Base-by-base conservation (phyloP, 371 early-diverging fungal genomes). In the Funneliformis caledonium region DNA sequence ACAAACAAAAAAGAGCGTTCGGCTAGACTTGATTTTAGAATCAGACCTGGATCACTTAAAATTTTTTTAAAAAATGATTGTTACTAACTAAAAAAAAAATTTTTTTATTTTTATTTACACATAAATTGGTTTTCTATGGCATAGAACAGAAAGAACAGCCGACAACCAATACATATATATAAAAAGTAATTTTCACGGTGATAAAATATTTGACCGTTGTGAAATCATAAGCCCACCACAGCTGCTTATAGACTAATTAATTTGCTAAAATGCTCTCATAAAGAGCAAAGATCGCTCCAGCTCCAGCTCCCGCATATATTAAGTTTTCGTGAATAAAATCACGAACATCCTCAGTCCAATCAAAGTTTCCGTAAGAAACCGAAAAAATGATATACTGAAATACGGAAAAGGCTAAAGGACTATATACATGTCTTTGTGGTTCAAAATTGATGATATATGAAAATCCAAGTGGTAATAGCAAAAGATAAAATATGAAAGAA, bases 381-480 rank as follows among this genome's bases (percentile, higher is more conserved):
- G 47, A 37, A 10, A 68, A 70, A 37, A 80, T 80, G 9, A 22
- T 47, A 61, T 61, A 69, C 31, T 80, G 70, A 14, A 72, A 72
- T 12, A 80, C 80, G 3, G 80, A 50, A 69, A 80, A 80, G 6
- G 61, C 50, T 9, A 80, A 45, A 33, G 80, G 80, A 59, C 59
- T 80, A 42, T 42, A 47, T 19, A 52, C 4, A 22, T 70, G 37
- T 19, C 72, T 72, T 31, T 69, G 62, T 4, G 80, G 70, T 11
- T 80, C 80, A 43, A 80, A 67, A 72, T 80, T 80, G 60, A 80
- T 60, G n/a, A 80, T 60, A 42, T 72, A 80, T 43, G 72, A 65
- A 50, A 80, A 60, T 4, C 37, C 11, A 12, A 70, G 61, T 59
- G 80, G 80, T 12, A 68, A 16, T 4, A 68, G 11, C 7, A 80